Evolutionary conservation across 371 early-diverging fungal genomes (phyloP).

Genomic region (Phascolomyces articulosus): DNA sequence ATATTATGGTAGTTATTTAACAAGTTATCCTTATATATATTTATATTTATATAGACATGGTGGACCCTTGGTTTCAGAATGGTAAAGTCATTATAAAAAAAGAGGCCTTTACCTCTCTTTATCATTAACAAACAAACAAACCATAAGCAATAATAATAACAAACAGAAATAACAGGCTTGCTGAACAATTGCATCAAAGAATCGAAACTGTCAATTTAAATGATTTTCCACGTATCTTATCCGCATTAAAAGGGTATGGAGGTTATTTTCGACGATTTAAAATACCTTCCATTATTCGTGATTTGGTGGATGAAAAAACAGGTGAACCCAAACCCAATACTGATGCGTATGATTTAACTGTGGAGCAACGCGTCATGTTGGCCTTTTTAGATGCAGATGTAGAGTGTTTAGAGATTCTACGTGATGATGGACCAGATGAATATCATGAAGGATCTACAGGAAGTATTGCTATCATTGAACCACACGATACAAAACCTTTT

Average conservation of each 20-base stretch:
- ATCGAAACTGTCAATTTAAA: conserved; percentile 42
- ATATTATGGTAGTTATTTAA: too few relatives aligned
- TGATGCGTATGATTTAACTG: conserved; percentile 32
- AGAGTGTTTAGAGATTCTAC: conserved; percentile 30
- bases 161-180: conserved; percentile 29
- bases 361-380: conserved; percentile 61
- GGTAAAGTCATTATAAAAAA: too few relatives aligned
- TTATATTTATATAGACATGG: conserved; percentile 34
- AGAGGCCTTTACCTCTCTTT: background rate
- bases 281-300: conserved; percentile 30
- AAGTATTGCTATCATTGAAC: conserved; percentile 59
- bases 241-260: conserved; percentile 33
- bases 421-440: conserved; percentile 27
- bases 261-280: conserved; percentile 51
- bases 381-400: conserved; percentile 59
- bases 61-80: conserved; percentile 47
- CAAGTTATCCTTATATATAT: too few relatives aligned
- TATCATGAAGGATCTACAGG: conserved; percentile 63
- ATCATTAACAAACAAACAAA: background rate
- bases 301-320: conserved; percentile 29
- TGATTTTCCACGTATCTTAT: conserved; percentile 39
- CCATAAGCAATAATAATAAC: background rate
- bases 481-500: conserved; percentile 54
- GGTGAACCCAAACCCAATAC: conserved; percentile 3
- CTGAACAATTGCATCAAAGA: conserved; percentile 40